Percentiles rank a stretch among this genome's conserved stretches.
phyloP scores from a whole-genome alignment of 495 filamentous ascomycete species.

The Aspergillus diversus region DNA sequence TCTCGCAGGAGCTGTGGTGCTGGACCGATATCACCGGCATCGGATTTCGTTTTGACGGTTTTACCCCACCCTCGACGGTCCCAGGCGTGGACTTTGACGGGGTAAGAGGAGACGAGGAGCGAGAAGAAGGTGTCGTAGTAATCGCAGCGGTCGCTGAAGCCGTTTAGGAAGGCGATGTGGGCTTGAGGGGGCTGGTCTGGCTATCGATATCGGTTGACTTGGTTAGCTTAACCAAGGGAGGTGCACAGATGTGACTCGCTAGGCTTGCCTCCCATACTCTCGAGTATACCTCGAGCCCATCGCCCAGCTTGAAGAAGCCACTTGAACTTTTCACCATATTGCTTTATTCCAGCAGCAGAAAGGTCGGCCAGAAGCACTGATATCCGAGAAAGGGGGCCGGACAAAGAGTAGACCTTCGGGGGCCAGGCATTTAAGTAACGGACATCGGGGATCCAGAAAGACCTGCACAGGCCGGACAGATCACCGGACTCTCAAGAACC shows the following conservation, averaged over 20 bases:
- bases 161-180: conserved; percentile 12
- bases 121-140: conserved; percentile 12
- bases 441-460: no score
- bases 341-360: background rate
- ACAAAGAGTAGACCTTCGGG: no score
- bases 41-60: background rate
- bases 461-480: no score
- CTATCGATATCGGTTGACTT: background rate
- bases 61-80: conserved; percentile 15
- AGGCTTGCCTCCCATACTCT: conserved; percentile 7
- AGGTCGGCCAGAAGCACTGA: no score
- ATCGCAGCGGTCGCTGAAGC: conserved; percentile 15
- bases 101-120: conserved; percentile 1
- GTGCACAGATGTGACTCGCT: background rate
- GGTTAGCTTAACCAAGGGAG: background rate
- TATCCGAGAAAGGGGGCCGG: no score
- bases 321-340: conserved; percentile 7
- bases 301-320: background rate
- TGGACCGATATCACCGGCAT: conserved; percentile 1
- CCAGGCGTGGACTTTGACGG: conserved; percentile 8
- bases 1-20: conserved; percentile 6
- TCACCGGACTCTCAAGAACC: no score
- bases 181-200: conserved; percentile 1
- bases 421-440: no score
- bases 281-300: conserved; percentile 7